Conservation (phyloP, 1,284 basidiomycete species). For the Trichosporon coremiiforme region DNA sequence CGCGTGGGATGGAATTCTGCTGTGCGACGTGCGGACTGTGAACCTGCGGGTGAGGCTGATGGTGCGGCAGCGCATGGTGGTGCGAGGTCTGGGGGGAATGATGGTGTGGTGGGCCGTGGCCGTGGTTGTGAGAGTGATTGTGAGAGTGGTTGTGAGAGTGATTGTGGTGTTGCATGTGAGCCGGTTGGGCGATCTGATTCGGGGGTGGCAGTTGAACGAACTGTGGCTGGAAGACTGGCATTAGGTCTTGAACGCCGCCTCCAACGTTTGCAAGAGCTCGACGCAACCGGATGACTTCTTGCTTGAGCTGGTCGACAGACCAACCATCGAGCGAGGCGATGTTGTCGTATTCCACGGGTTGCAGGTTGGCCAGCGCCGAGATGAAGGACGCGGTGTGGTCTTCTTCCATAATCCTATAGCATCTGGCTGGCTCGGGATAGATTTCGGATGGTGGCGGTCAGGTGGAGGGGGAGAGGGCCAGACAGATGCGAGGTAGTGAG, state of each 20-base stretch:
- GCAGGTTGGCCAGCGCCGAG: conserved; percentile 29
- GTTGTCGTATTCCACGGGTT: conserved; percentile 21
- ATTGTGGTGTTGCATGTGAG: conserved; percentile 18
- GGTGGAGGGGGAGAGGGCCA: not conserved
- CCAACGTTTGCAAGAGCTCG: conserved; percentile 21
- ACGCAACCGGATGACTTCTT: conserved; percentile 40
- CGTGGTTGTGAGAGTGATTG: not conserved
- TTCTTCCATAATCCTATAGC: conserved; percentile 28
- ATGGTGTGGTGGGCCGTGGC: conserved; percentile 1
- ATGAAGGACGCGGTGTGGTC: conserved; percentile 33
- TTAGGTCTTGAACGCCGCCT: conserved; percentile 5
- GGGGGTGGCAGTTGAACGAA: conserved; percentile 11
- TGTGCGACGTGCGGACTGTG: conserved; percentile 13
- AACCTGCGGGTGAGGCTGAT: not conserved
- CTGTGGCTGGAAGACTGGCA: conserved; percentile 17
- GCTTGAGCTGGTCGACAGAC: conserved; percentile 38
- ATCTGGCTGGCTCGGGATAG: not conserved
- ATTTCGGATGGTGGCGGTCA: not conserved
- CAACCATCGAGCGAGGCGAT: conserved; percentile 34
- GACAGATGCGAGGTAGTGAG: not conserved
- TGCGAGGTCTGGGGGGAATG: conserved; percentile 2
- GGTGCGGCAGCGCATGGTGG: conserved; percentile 14
- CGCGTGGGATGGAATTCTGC: not conserved
- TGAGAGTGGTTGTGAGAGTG: no score
- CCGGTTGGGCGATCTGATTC: conserved; percentile 10